Evolutionary conservation across 2,329 filamentous ascomycete species (phyloP).

Genomic region (Fusarium napiforme): DNA sequence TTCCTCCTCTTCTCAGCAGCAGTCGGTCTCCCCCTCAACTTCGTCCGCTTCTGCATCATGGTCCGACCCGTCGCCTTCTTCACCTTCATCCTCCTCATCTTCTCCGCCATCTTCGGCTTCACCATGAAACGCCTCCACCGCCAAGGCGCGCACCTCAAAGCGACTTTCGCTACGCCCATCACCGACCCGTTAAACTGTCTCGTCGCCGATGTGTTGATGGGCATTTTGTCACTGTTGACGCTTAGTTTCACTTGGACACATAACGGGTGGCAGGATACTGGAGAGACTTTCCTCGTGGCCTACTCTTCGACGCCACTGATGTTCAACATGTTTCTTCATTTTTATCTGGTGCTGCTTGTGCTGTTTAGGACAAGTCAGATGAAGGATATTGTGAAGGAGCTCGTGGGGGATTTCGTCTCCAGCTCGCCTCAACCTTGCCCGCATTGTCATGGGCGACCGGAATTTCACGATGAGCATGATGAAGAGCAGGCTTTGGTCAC

Average conservation of each 20-base stretch:
- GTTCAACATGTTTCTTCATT: conserved; percentile 5
- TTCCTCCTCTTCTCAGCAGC: background rate
- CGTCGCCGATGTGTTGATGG: background rate
- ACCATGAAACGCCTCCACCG: background rate
- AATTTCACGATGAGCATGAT: background rate
- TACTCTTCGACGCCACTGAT: background rate
- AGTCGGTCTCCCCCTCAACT: background rate
- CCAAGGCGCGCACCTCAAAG: background rate
- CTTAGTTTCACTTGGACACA: conserved; percentile 3
- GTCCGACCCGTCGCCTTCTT: background rate
- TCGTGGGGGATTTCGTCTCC: background rate
- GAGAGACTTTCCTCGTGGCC: background rate
- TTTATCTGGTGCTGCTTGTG: background rate
- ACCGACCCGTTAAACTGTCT: background rate
- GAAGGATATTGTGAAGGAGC: background rate
- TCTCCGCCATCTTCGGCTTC: background rate
- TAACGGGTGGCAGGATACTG: background rate
- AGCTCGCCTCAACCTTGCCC: background rate
- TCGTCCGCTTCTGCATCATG: conserved; percentile 8
- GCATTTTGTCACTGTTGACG: background rate
- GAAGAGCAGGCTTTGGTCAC: background rate
- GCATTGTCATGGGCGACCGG: background rate
- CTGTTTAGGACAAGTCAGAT: background rate
- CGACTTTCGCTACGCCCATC: background rate
- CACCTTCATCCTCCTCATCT: background rate